A percentile compares a stretch with the other conserved stretches of the same genome.
phyloP scores from a whole-genome alignment of 108 stramenopile genomes.

The Schizochytrium sp. region DNA sequence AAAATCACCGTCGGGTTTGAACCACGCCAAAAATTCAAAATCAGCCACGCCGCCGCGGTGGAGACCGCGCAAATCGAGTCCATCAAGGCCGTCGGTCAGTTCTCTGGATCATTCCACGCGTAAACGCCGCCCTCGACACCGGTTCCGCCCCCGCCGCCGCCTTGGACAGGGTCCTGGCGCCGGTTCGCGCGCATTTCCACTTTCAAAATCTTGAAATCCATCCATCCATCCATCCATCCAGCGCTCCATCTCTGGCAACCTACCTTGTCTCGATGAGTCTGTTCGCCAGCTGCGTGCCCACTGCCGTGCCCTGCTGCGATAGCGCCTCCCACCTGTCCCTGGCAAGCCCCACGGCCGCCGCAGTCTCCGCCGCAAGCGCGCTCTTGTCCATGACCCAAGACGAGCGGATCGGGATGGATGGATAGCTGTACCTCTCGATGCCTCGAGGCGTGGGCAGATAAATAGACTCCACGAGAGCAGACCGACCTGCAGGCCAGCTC shows the following conservation, averaged over 20 bases:
- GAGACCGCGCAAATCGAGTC: too few relatives aligned
- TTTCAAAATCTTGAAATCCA: too few relatives aligned
- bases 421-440: not conserved
- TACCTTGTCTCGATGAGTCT: constrained; percentile 11
- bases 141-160: too few relatives aligned
- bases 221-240: not conserved
- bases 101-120: too few relatives aligned
- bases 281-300: constrained; percentile 5
- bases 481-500: too few relatives aligned
- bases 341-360: constrained; percentile 9
- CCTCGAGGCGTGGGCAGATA: not conserved
- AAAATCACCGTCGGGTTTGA: too few relatives aligned
- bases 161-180: too few relatives aligned
- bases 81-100: too few relatives aligned
- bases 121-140: too few relatives aligned
- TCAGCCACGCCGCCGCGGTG: too few relatives aligned
- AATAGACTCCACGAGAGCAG: not conserved
- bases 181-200: too few relatives aligned
- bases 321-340: constrained; percentile 31
- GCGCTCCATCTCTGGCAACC: not conserved
- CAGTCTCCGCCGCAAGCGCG: constrained; percentile 24
- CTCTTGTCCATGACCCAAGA: not conserved
- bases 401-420: not conserved
- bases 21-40: too few relatives aligned
- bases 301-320: constrained; percentile 23